Base-by-base conservation (phyloP, 2,329 filamentous ascomycete genomes). In the Macroventuria anomochaeta region DNA sequence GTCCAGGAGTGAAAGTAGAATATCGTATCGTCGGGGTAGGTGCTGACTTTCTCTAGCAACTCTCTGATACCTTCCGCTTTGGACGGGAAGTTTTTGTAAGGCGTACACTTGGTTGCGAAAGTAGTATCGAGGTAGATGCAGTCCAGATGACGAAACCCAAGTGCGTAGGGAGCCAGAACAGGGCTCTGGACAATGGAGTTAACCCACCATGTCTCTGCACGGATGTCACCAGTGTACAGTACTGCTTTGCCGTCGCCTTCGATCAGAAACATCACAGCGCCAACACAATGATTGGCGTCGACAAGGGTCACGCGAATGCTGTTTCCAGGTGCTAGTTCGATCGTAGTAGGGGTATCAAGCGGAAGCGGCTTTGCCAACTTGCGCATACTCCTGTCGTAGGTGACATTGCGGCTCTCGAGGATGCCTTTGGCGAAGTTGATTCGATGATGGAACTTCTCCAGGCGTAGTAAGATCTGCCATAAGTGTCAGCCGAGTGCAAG, bases 1-100 rank as follows among this genome's bases (percentile, higher is more conserved):
- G 93, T 97, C 92, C 93, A 96, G 0, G 91, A 85, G 51, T 92
- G 85, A 38, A 97, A 82, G 71, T 96, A 89, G 65, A 96, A 97
- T 0, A 88, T 72, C 0, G 91, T 96, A 32, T 91, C 84, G 1
- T 78, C 57, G 0, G 92, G 88, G 70, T 93, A 96, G 20, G 76
- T 69, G 0, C 77, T 72, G 0, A 96, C 81, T 61, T 91, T 88
- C 4, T 78, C 75, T 1, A 97, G 67, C 0, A 97, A 80, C 66
- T 96, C 90, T 1, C 77, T 77, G 10, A 96, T 78, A 0, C 93
- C 93, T 46, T 93, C 85, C 0, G 88, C 86, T 69, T 97, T 88
- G 11, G 83, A 79, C 5, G 81, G 81, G 61, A 88, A 88, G 3
- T 78, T 67, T 20, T 74, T 73, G 56, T 82, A 82, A 4, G 77